Conservation (phyloP, 768 basidiomycete genomes). For the Suillus subaureus region DNA sequence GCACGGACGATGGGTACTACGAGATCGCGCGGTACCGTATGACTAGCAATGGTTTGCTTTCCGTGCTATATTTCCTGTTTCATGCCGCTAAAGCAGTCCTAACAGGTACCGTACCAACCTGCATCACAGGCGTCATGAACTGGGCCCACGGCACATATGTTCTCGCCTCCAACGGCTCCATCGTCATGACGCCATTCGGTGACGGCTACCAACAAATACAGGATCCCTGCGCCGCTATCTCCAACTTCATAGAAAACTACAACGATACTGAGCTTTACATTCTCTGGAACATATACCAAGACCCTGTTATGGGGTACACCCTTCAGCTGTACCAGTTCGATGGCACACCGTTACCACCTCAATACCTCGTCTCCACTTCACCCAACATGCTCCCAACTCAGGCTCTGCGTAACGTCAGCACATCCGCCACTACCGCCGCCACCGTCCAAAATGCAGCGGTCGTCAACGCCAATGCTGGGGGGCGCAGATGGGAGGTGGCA, state of each 20-base stretch:
- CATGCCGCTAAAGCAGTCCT: not conserved
- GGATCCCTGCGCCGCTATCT: constrained; percentile 86
- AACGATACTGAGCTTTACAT: constrained; percentile 69
- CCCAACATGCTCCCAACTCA: constrained; percentile 89
- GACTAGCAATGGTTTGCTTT: constrained; percentile 72
- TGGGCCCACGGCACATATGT: constrained; percentile 88
- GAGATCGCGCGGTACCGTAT: constrained; percentile 94
- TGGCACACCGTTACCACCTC: constrained; percentile 73
- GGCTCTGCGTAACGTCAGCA: constrained; percentile 56
- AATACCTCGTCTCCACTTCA: constrained; percentile 63
- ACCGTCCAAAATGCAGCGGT: constrained; percentile 16
- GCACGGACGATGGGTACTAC: constrained; percentile 75
- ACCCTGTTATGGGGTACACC: constrained; percentile 60
- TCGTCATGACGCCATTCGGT: constrained; percentile 69
- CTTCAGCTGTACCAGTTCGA: constrained; percentile 81
- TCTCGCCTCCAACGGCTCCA: constrained; percentile 75
- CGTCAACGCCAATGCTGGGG: constrained; percentile 26
- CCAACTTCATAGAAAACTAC: constrained; percentile 87
- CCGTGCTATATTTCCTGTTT: not conserved
- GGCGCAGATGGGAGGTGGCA: constrained; percentile 22
- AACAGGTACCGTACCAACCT: constrained; percentile 78
- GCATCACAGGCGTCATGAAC: constrained; percentile 85
- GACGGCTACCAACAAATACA: constrained; percentile 97
- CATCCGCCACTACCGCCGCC: constrained; percentile 17
- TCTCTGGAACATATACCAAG: constrained; percentile 74